Evolutionary conservation across 805 yeast species (phyloP).

Genomic region (Barnettozyma populi): DNA sequence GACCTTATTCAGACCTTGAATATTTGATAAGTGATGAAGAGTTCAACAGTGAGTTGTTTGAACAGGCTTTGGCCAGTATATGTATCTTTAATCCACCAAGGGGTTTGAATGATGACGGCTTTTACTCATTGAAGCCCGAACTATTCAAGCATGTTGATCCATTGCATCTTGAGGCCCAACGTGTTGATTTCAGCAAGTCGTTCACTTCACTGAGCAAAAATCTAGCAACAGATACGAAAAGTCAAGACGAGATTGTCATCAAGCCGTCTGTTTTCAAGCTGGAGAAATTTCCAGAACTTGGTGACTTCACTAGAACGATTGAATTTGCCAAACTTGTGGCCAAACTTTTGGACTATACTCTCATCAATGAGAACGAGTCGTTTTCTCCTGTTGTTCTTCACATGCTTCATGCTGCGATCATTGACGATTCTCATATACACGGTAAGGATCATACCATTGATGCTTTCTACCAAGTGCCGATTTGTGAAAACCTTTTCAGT

Average conservation of each 20-base stretch:
- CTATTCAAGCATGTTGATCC: constrained; percentile 52
- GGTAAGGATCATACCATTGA: constrained; percentile 38
- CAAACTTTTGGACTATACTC: constrained; percentile 50
- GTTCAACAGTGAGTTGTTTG: constrained; percentile 44
- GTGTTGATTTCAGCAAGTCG: constrained; percentile 46
- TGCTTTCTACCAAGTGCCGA: constrained; percentile 48
- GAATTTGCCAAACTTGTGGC: constrained; percentile 52
- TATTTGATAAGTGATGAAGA: constrained; percentile 28
- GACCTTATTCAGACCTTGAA: constrained; percentile 47
- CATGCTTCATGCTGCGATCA: constrained; percentile 58
- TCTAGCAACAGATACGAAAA: constrained; percentile 27
- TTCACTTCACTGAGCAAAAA: constrained; percentile 41
- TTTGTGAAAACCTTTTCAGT: constrained; percentile 48
- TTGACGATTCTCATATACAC: constrained; percentile 40
- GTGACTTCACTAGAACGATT: constrained; percentile 44
- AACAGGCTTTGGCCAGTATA: constrained; percentile 55
- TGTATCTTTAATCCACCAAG: constrained; percentile 59
- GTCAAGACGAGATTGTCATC: constrained; percentile 37
- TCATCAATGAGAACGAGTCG: constrained; percentile 45
- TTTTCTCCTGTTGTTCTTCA: constrained; percentile 60
- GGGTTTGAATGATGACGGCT: constrained; percentile 63
- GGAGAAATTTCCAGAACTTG: constrained; percentile 37
- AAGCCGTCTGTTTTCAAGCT: constrained; percentile 36
- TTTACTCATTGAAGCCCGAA: constrained; percentile 50
- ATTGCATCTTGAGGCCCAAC: constrained; percentile 40